Conservation (phyloP, 2,329 filamentous ascomycete species). For the Ramularia endophylla region DNA sequence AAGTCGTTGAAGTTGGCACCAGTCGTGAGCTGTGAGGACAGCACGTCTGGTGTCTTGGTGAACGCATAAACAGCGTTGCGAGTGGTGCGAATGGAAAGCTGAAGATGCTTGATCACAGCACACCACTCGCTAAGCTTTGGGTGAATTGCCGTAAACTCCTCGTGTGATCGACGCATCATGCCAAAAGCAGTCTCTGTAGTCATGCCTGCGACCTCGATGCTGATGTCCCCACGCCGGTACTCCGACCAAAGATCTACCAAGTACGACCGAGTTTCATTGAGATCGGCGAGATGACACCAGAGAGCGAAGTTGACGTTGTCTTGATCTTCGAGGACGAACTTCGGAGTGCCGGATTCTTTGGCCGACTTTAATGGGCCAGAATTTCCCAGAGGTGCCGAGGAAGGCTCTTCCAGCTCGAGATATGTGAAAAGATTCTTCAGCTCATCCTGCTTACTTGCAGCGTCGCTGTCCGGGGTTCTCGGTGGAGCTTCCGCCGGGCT, state of each 20-base stretch:
- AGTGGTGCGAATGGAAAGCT: too few species aligned
- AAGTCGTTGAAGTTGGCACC: too few species aligned
- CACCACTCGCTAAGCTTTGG: too few species aligned
- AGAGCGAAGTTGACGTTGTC: constrained; percentile 4
- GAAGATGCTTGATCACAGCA: too few species aligned
- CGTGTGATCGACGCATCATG: too few species aligned
- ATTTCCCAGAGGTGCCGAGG: not conserved
- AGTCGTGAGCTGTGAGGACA: too few species aligned
- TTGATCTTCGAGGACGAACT: not conserved
- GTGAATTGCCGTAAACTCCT: too few species aligned
- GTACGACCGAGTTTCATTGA: constrained; percentile 1
- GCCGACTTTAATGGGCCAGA: not conserved
- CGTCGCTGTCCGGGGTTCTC: not conserved
- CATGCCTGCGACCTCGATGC: not conserved
- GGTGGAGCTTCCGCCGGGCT: too few species aligned
- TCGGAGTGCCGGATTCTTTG: not conserved
- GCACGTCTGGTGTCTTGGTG: too few species aligned
- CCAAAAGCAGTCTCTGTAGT: too few species aligned
- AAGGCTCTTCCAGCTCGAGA: constrained; percentile 3
- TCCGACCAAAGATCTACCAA: not conserved
- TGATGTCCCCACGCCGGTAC: not conserved
- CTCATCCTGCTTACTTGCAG: not conserved
- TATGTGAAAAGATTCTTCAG: constrained; percentile 2
- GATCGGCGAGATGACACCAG: constrained; percentile 3
- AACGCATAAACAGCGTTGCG: too few species aligned